Percentiles rank a stretch among this genome's conserved stretches.
Conservation (phyloP, 1,284 basidiomycete genomes). For the Termitomyces sp. region DNA sequence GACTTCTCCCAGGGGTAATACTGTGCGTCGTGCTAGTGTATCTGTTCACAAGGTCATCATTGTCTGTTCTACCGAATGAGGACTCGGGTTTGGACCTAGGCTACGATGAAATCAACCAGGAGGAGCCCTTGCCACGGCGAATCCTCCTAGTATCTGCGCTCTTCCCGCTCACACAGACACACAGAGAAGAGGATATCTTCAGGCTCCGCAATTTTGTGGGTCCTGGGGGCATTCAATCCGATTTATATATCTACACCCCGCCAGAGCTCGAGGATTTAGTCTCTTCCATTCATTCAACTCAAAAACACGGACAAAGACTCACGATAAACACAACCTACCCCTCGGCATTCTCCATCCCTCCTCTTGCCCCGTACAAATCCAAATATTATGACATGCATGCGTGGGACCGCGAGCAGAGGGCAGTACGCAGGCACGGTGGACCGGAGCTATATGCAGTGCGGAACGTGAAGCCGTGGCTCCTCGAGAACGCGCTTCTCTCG, state of each 20-base stretch:
- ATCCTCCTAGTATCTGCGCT: constrained; percentile 50
- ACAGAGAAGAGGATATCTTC: constrained; percentile 35
- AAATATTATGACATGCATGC: constrained; percentile 38
- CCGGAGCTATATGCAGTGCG: constrained; percentile 50
- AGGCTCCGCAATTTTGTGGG: constrained; percentile 41
- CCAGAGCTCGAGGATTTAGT: constrained; percentile 34
- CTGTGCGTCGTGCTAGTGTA: too few species aligned
- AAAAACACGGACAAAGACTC: not conserved
- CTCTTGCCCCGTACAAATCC: constrained; percentile 28
- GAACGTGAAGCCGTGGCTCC: constrained; percentile 47
- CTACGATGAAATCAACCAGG: too few species aligned
- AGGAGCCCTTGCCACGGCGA: too few species aligned
- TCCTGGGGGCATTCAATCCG: constrained; percentile 32
- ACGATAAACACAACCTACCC: constrained; percentile 27
- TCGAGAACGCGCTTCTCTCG: constrained; percentile 29
- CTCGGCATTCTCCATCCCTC: constrained; percentile 43
- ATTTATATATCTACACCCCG: constrained; percentile 48
- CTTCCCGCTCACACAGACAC: constrained; percentile 42
- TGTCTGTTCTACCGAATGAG: too few species aligned
- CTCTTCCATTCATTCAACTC: constrained; percentile 16
- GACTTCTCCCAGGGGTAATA: too few species aligned
- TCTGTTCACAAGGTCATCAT: too few species aligned
- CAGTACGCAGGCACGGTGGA: too few species aligned
- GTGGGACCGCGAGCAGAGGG: too few species aligned
- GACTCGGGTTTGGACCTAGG: too few species aligned